Evolutionary conservation across 1,284 basidiomycete species (phyloP), one percentile per base, ranked within the genome.

Genomic region (Rhizopogon parksii): DNA sequence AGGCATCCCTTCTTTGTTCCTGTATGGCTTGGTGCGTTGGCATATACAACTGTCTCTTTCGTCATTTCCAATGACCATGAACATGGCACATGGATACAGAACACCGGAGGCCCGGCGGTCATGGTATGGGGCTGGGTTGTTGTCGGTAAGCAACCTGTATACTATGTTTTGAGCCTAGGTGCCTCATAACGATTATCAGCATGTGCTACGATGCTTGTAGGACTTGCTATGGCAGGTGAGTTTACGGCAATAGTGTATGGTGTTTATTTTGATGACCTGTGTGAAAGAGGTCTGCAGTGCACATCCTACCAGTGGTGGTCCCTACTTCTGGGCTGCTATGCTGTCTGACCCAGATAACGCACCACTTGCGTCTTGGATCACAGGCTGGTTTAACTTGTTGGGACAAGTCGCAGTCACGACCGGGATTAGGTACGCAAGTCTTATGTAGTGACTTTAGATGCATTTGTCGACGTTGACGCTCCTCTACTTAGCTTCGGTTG

Each of bases 331-430:
- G 85, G 80, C 83, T 15, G 83, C 84, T 1, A 85, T 85, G 80
- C 66, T 88, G 2, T 81, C 82, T 6, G 69, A 70, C 51, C 75
- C 75, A 1, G 56, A 76, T 57, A 61, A 76, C 40, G 80, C 83
- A 2, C 69, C 83, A 0, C 69, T 85, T 21, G 80, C 82, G 2
- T 85, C 83, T 2, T 86, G 83, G 83, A 73, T 84, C 25, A 82
- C 79, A 6, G 82, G 82, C 11, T 85, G 82, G 83, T 88, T 87
- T 68, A 89, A 89, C 62, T 68, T 88, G 12, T 71, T 86, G 3
- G 84, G 84, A 2, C 85, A 88, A 65, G 85, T 88, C 0, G 85
- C 85, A 1, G 80, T 88, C 6, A 88, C 85, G 0, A 86, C 84
- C 9, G 84, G 85, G 27, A 86, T 86, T 60, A 80, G 77, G 79